phyloP scores from a whole-genome alignment of 768 basidiomycete species.

The Botryobasidium botryosum region DNA sequence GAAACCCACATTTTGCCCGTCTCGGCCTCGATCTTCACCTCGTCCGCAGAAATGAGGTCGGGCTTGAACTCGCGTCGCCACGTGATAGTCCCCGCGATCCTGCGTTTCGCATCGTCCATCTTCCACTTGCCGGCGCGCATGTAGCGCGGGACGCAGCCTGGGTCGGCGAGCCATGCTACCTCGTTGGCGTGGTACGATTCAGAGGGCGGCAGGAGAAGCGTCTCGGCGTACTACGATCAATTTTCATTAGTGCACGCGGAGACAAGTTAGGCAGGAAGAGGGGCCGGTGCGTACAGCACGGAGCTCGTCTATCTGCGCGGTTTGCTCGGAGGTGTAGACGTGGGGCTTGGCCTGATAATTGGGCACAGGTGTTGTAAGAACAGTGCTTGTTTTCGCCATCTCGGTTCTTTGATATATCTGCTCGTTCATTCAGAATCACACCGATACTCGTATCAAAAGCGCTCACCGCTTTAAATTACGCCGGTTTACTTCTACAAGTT shows the following conservation, averaged over 20 bases:
- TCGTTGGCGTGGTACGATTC: constrained; percentile 71
- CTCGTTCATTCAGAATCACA: no score
- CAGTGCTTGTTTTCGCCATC: constrained; percentile 28
- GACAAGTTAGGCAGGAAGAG: background rate
- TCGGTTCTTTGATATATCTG: background rate
- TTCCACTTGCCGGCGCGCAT: constrained; percentile 81
- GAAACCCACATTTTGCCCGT: constrained; percentile 70
- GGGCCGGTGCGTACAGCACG: constrained; percentile 31
- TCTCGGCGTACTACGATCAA: constrained; percentile 40
- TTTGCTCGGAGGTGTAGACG: constrained; percentile 47
- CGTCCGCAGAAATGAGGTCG: constrained; percentile 66
- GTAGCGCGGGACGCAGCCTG: constrained; percentile 53
- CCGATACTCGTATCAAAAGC: no score
- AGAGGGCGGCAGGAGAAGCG: constrained; percentile 41
- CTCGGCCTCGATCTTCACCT: constrained; percentile 56
- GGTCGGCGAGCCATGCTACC: constrained; percentile 50
- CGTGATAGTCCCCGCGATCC: constrained; percentile 61
- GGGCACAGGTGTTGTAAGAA: constrained; percentile 39
- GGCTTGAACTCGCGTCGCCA: constrained; percentile 79
- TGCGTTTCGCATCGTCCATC: constrained; percentile 52
- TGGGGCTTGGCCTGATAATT: constrained; percentile 38
- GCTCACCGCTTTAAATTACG: no score
- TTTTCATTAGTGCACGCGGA: constrained; percentile 1
- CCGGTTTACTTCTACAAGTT: no score
- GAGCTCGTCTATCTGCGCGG: constrained; percentile 38